A percentile compares a stretch with the other conserved stretches of the same genome.
Conservation (phyloP, 2,329 filamentous ascomycete genomes). For the Neopestalotiopsis rosae region DNA sequence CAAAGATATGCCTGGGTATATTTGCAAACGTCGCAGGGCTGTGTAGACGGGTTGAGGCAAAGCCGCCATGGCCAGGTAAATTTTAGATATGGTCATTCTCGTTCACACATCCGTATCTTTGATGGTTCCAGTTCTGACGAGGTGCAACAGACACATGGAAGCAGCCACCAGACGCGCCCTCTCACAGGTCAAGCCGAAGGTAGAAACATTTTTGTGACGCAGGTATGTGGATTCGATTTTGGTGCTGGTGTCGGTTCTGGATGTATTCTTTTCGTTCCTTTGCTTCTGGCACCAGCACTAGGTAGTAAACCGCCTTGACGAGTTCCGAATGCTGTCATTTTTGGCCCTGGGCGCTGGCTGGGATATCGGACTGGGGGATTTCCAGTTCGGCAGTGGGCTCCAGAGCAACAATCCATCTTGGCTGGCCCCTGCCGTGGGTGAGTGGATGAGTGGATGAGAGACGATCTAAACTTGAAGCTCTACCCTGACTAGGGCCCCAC, state of each 20-base stretch:
- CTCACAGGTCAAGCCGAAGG: not conserved
- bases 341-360: slow-evolving; percentile 1
- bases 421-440: not conserved
- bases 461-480: slow-evolving; percentile 14
- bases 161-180: not conserved
- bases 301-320: not conserved
- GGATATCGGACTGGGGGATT: slow-evolving; percentile 2
- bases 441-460: slow-evolving; percentile 13
- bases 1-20: not conserved
- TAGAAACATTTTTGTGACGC: not conserved
- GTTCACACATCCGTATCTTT: not conserved
- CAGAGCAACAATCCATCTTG: not conserved
- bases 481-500: slow-evolving; percentile 24
- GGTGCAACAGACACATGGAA: not conserved
- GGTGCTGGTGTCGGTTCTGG: not conserved
- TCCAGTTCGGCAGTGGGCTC: slow-evolving; percentile 6
- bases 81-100: not conserved
- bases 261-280: not conserved
- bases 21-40: not conserved
- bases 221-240: not conserved
- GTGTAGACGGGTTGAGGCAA: not conserved
- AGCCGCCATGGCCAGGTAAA: too few relatives aligned
- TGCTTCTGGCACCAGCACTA: not conserved
- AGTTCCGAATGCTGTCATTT: slow-evolving; percentile 13
- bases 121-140: not conserved